These are phyloP conservation scores for Aspergillus haitiensis DNA, from an alignment of 495 filamentous ascomycete species.

Conservation along the genomic window DNA sequence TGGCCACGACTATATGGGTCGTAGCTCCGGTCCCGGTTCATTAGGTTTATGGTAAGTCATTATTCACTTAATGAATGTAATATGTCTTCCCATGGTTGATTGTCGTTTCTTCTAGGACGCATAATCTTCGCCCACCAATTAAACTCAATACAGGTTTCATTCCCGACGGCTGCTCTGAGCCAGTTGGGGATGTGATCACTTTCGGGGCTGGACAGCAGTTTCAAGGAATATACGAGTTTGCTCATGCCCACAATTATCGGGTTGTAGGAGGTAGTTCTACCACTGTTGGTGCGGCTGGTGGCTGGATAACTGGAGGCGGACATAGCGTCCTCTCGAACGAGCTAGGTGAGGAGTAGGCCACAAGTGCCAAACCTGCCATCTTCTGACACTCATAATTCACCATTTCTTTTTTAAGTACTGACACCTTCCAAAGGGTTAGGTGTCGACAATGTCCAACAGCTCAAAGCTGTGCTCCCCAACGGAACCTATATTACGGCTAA, in stretches of 20 bases:
- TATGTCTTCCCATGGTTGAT: constrained; percentile 25
- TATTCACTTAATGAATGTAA: neutral
- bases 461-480: constrained; percentile 48
- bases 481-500: constrained; percentile 47
- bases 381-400: neutral
- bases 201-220: constrained; percentile 30
- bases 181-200: constrained; percentile 20
- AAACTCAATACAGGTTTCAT: constrained; percentile 12
- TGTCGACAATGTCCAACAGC: constrained; percentile 33
- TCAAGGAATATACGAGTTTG: constrained; percentile 30
- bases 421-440: constrained; percentile 24
- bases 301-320: constrained; percentile 44
- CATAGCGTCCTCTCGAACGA: constrained; percentile 37
- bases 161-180: constrained; percentile 17
- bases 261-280: constrained; percentile 25
- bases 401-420: constrained; percentile 3
- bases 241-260: constrained; percentile 22
- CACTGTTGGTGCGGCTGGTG: constrained; percentile 42
- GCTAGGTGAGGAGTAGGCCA: constrained; percentile 10
- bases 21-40: constrained; percentile 17
- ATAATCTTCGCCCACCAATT: constrained; percentile 26
- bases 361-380: too few relatives aligned
- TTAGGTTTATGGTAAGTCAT: constrained; percentile 37
- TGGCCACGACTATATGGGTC: constrained; percentile 38
- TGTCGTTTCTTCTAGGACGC: constrained; percentile 25